These are phyloP conservation scores for Dactylorhiza incarnata DNA, from an alignment of 106 monocot species.

Conservation along the genomic window DNA sequence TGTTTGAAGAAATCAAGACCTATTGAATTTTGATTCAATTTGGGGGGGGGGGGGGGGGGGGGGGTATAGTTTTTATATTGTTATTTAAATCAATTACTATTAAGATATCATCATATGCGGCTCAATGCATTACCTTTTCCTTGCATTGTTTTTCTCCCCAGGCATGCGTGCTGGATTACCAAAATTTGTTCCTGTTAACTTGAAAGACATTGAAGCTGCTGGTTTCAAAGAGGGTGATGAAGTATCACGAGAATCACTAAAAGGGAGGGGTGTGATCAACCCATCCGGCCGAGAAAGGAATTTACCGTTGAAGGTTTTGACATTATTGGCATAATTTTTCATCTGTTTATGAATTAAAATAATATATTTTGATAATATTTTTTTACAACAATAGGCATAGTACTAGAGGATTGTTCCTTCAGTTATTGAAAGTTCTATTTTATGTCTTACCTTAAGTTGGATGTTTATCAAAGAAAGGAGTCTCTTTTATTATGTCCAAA, in stretches of 20 bases:
- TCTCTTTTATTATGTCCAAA: background rate
- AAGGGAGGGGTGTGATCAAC: slow-evolving; percentile 78
- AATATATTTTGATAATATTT: background rate
- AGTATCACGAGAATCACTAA: slow-evolving; percentile 75
- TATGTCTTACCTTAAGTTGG: background rate
- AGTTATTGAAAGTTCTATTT: background rate
- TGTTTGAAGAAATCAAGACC: background rate
- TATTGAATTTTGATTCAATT: background rate
- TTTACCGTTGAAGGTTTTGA: slow-evolving; percentile 78
- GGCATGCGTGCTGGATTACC: slow-evolving; percentile 89
- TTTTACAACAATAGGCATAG: background rate
- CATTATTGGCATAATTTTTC: background rate
- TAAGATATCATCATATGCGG: background rate
- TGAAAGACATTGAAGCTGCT: slow-evolving; percentile 71
- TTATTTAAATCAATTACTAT: background rate
- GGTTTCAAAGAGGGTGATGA: slow-evolving; percentile 95
- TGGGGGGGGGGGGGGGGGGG: background rate
- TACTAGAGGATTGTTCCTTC: background rate
- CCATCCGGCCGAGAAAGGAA: slow-evolving; percentile 91
- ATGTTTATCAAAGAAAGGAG: background rate
- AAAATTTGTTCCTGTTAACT: slow-evolving; percentile 83
- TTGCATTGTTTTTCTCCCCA: slow-evolving; percentile 10
- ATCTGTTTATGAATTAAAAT: background rate
- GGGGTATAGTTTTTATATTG: background rate
- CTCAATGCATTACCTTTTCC: background rate